A percentile compares a stretch with the other conserved stretches of the same genome.
phyloP scores from a whole-genome alignment of 169 alveolate species.

The Babesia ovata region DNA sequence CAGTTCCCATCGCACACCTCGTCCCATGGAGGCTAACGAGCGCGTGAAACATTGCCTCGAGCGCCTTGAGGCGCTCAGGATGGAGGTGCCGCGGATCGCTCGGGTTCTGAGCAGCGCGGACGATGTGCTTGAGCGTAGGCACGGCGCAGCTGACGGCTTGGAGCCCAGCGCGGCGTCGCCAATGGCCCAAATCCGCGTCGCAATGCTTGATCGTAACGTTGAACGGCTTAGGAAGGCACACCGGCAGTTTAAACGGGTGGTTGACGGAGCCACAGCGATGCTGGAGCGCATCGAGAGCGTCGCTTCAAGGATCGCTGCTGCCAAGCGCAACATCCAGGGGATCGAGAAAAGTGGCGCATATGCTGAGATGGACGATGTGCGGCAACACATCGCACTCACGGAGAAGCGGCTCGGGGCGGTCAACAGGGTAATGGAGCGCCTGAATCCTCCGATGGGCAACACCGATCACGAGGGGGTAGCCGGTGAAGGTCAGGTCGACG shows the following conservation, averaged over 20 bases:
- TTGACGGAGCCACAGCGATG: slow-evolving; percentile 21
- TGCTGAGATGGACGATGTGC: slow-evolving; percentile 20
- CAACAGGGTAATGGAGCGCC: slow-evolving; percentile 24
- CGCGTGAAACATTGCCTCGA: slow-evolving; percentile 29
- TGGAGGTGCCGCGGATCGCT: slow-evolving; percentile 24
- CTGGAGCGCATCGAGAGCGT: slow-evolving; percentile 22
- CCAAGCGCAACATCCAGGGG: not conserved
- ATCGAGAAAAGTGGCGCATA: not conserved
- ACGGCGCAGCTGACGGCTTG: not conserved
- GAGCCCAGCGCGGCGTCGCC: not conserved
- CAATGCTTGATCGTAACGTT: slow-evolving; percentile 5
- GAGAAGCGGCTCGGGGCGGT: slow-evolving; percentile 35
- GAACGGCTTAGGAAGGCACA: slow-evolving; percentile 12
- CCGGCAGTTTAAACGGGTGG: not conserved
- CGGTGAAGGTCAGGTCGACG: not conserved
- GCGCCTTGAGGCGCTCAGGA: slow-evolving; percentile 29
- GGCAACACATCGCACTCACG: slow-evolving; percentile 22
- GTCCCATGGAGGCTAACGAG: slow-evolving; percentile 11
- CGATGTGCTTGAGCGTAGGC: slow-evolving; percentile 25
- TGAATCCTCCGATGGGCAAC: slow-evolving; percentile 31
- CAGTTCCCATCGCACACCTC: not conserved
- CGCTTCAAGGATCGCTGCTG: slow-evolving; percentile 8
- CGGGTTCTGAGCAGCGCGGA: slow-evolving; percentile 9
- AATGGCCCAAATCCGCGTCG: slow-evolving; percentile 22
- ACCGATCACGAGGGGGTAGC: not conserved